A percentile compares a stretch with the other conserved stretches of the same genome.
These are phyloP conservation scores for Penicillium mononematosum DNA, from an alignment of 495 filamentous ascomycete species.

Conservation along the genomic window DNA sequence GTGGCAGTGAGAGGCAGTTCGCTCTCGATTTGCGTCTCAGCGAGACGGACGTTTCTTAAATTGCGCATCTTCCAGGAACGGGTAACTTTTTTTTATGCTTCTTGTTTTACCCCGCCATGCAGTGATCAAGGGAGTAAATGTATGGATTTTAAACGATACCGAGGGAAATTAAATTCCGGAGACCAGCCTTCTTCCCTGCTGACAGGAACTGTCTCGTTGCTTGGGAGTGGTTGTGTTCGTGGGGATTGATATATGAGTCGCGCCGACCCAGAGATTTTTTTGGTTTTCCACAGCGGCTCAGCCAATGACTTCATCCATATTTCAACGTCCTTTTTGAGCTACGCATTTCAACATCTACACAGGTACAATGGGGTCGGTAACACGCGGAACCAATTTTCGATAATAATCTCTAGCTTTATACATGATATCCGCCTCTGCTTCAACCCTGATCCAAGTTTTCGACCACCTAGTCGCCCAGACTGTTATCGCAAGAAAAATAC, in stretches of 20 bases:
- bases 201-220: slow-evolving; percentile 3
- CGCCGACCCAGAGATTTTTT: slow-evolving; percentile 40
- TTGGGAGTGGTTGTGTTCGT: slow-evolving; percentile 22
- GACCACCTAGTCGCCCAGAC: slow-evolving; percentile 21
- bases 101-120: slow-evolving; percentile 44
- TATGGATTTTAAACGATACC: slow-evolving; percentile 9
- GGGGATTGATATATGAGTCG: slow-evolving; percentile 26
- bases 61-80: slow-evolving; percentile 65
- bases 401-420: slow-evolving; percentile 47
- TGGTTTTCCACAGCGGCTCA: slow-evolving; percentile 43
- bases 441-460: slow-evolving; percentile 26
- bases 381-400: slow-evolving; percentile 25
- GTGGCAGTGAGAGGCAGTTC: slow-evolving; percentile 63
- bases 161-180: slow-evolving; percentile 12
- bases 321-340: slow-evolving; percentile 32
- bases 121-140: slow-evolving; percentile 20
- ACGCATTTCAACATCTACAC: slow-evolving; percentile 22
- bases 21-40: slow-evolving; percentile 52
- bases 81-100: slow-evolving; percentile 29
- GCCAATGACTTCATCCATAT: slow-evolving; percentile 54
- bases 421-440: slow-evolving; percentile 37
- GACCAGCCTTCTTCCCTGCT: background rate
- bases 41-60: slow-evolving; percentile 67
- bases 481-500: slow-evolving; percentile 23
- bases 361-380: slow-evolving; percentile 20